phyloP scores from a whole-genome alignment of 2,329 filamentous ascomycete species.

The Mariannaea elegans region DNA sequence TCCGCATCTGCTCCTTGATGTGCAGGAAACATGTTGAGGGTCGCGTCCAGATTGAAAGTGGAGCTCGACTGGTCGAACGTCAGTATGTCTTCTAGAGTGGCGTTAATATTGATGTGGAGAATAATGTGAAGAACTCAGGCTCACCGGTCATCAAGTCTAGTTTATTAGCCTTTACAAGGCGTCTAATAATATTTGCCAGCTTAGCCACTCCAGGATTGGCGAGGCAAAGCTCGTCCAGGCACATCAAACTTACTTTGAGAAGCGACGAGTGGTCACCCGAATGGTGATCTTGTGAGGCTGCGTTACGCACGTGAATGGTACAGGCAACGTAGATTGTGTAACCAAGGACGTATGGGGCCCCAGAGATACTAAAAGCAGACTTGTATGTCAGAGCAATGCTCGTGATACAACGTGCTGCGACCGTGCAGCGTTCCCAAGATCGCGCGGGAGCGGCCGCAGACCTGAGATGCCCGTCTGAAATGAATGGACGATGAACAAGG shows the following conservation, averaged over 20 bases:
- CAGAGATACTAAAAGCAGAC: slow-evolving; percentile 42
- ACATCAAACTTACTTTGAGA: slow-evolving; percentile 41
- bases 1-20: too few species aligned
- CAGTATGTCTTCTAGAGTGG: neutral
- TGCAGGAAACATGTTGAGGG: slow-evolving; percentile 14
- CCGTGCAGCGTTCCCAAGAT: slow-evolving; percentile 44
- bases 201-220: slow-evolving; percentile 37
- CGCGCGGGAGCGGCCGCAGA: slow-evolving; percentile 1
- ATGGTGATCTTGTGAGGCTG: slow-evolving; percentile 35
- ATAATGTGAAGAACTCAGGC: too few species aligned
- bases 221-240: slow-evolving; percentile 45
- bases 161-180: slow-evolving; percentile 10
- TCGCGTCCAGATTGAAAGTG: neutral
- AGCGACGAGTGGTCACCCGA: slow-evolving; percentile 35
- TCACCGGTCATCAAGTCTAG: slow-evolving; percentile 3
- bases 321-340: slow-evolving; percentile 51
- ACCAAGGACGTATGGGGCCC: slow-evolving; percentile 48
- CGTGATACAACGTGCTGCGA: slow-evolving; percentile 48
- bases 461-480: slow-evolving; percentile 35
- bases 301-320: slow-evolving; percentile 52
- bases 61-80: neutral
- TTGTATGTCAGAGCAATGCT: slow-evolving; percentile 43
- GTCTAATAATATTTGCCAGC: slow-evolving; percentile 14
- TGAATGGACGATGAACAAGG: slow-evolving; percentile 49
- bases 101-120: neutral